Evolutionary conservation across 2,329 filamentous ascomycete species (phyloP), one percentile per base, ranked within the genome.

Genomic region (Fusarium sp.): DNA sequence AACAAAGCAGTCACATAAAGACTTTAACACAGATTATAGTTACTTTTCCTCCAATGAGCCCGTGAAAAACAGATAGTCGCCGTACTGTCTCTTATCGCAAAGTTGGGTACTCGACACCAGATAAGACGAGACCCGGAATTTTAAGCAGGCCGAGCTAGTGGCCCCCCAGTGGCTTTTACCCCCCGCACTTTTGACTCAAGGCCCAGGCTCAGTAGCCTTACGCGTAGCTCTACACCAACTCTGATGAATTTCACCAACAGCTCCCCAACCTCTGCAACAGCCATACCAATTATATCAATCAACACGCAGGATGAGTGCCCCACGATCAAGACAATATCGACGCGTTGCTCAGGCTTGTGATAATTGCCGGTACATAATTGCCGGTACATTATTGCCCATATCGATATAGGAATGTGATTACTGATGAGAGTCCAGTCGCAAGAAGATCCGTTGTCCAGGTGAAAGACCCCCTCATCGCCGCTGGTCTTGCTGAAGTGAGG

Each of bases 401-500:
- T 10, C 1, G 10, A 14, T 8, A 20, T 13, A 8, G 5, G 6
- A 24, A 8, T 2, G 11, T 24, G 5, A n/a, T 28, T 14, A 18
- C 63, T 48, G 16, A 57, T 10, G 1, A 6, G 1, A n/a, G 5
- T 22, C 30, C 15, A 72, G 71, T 0, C 70, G 71, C 5, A 73
- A 73, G 26, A 73, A 73, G 44, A 65, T 73, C 24, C 71, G 71
- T 3, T 73, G 71, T 3, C 71, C 67, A 1, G 71, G 71, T 18
- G 61, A 73, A 50, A 65, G 50, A 44, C 71, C 41, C 55, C 1
- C 28, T 65, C 1, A 58, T 58, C 2, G 41, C 41, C 1, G 31
- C 41, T 15, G 41, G 55, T 14, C 41, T 58, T 20, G 41, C 41
- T 4, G 55, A 58, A 50, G 55, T 58, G 2, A 28, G 31, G 6